Evolutionary conservation across 169 alveolate genomes (phyloP).

Genomic region (Amoebophrya sp.): DNA sequence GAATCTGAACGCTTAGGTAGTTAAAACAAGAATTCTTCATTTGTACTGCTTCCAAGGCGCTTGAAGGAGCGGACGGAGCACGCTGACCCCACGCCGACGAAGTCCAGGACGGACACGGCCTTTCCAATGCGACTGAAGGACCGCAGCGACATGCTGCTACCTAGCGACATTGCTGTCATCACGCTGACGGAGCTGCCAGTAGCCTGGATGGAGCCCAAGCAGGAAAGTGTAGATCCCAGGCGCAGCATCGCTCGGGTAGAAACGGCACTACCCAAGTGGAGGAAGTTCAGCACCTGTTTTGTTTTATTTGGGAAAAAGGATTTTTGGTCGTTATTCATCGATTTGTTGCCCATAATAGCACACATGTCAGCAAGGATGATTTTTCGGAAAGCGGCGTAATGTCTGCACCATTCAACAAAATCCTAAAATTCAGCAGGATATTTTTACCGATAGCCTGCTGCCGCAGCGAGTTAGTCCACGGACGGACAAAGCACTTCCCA

Average conservation of each 20-base stretch:
- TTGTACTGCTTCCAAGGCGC: background rate
- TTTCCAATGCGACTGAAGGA: background rate
- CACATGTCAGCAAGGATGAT: too few relatives aligned
- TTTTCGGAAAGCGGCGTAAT: too few relatives aligned
- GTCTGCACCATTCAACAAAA: too few relatives aligned
- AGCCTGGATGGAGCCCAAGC: background rate
- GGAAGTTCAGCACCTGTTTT: background rate
- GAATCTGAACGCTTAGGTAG: too few relatives aligned
- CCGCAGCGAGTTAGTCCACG: background rate
- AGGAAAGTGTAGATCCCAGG: background rate
- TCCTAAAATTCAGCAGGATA: too few relatives aligned
- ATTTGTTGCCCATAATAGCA: too few relatives aligned
- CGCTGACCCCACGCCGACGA: background rate
- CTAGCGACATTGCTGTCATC: background rate
- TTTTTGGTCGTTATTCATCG: background rate
- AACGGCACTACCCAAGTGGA: background rate
- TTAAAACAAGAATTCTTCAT: too few relatives aligned
- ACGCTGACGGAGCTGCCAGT: background rate
- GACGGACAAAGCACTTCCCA: background rate
- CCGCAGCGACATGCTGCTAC: background rate
- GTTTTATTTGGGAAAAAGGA: background rate
- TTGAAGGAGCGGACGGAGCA: background rate
- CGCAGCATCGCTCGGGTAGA: background rate
- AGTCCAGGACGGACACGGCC: background rate
- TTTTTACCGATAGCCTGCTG: background rate